Evolutionary conservation across 495 filamentous ascomycete species (phyloP).

Genomic region (Penicillium macrosclerotiorum): DNA sequence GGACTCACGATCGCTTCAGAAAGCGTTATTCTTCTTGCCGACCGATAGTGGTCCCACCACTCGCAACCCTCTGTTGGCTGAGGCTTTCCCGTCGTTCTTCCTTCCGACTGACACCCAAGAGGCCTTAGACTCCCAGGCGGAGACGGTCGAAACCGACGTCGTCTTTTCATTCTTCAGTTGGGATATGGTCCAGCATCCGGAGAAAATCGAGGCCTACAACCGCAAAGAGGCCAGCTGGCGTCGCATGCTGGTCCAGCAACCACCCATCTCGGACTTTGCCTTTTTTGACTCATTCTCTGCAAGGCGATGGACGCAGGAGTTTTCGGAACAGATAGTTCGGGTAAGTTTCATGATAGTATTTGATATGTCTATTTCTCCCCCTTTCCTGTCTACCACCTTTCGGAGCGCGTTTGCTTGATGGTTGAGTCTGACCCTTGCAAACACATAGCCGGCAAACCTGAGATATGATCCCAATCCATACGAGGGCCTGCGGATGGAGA

Average conservation of each 20-base stretch:
- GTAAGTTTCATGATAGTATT: neutral
- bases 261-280: slow-evolving; percentile 3
- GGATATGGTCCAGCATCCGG: neutral
- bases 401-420: no score
- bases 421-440: no score
- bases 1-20: slow-evolving; percentile 13
- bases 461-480: no score
- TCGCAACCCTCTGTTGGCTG: slow-evolving; percentile 11
- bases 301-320: neutral
- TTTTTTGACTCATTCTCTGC: neutral
- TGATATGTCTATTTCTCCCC: no score
- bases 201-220: slow-evolving; percentile 1
- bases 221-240: slow-evolving; percentile 19
- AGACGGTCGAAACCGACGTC: neutral
- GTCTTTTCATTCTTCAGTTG: slow-evolving; percentile 1
- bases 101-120: no score
- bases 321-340: neutral
- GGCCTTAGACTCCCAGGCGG: neutral
- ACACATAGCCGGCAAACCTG: no score
- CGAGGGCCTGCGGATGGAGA: no score
- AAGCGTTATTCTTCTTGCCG: slow-evolving; percentile 14
- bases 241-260: slow-evolving; percentile 17
- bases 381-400: no score
- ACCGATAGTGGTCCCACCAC: neutral
- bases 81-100: slow-evolving; percentile 11